Conservation (phyloP, 495 filamentous ascomycete genomes). For the Aspergillus homomorphus region DNA sequence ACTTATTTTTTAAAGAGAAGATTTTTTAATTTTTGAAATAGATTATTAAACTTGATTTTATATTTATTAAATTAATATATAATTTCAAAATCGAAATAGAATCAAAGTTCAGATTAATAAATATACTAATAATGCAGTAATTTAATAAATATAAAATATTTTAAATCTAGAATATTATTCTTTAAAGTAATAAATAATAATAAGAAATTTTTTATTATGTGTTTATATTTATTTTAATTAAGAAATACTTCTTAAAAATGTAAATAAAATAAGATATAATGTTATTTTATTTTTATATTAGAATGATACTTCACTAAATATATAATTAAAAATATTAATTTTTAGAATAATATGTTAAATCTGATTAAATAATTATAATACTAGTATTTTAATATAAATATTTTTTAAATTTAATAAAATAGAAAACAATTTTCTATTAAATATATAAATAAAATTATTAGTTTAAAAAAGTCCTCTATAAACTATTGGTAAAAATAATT, state of each 20-base stretch:
- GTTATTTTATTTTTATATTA: background rate
- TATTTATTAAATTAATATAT: background rate
- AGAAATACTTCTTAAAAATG: constrained; percentile 1
- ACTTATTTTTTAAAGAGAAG: background rate
- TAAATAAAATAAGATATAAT: background rate
- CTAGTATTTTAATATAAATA: too few species aligned
- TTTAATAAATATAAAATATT: constrained; percentile 9
- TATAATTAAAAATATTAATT: background rate
- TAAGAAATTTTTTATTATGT: constrained; percentile 2
- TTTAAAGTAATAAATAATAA: constrained; percentile 12
- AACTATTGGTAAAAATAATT: too few species aligned
- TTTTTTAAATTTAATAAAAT: too few species aligned
- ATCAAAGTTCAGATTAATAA: background rate
- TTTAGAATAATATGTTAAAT: too few species aligned
- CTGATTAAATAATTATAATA: too few species aligned
- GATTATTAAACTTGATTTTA: constrained; percentile 4
- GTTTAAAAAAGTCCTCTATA: too few species aligned
- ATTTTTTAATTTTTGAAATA: background rate
- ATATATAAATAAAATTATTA: too few species aligned
- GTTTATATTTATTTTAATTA: constrained; percentile 1
- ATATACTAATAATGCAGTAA: constrained; percentile 4
- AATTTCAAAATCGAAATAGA: constrained; percentile 8
- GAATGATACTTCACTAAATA: background rate
- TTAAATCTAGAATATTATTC: constrained; percentile 7
- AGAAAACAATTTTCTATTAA: too few species aligned